These are phyloP conservation scores for Jaapia argillacea DNA, from an alignment of 768 basidiomycete species.

Conservation along the genomic window DNA sequence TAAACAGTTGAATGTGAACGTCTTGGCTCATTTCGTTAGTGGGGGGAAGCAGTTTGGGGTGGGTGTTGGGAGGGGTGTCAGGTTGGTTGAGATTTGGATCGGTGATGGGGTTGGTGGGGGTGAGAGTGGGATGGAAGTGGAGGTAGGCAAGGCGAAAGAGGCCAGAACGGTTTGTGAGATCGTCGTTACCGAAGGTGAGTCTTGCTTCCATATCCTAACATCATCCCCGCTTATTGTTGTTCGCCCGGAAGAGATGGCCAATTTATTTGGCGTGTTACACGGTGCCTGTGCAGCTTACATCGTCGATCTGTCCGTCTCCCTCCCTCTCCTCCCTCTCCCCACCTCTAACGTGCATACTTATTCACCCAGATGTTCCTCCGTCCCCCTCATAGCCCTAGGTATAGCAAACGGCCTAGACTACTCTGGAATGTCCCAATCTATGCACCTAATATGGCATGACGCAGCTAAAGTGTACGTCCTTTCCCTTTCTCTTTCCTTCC, in stretches of 20 bases:
- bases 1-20: constrained; percentile 22
- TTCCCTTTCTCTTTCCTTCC: constrained; percentile 2
- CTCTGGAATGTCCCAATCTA: constrained; percentile 38
- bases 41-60: constrained; percentile 27
- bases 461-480: constrained; percentile 26
- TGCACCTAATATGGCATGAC: constrained; percentile 40
- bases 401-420: constrained; percentile 27
- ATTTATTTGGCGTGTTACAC: background rate
- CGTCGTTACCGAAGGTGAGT: constrained; percentile 23
- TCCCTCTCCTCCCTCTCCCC: background rate
- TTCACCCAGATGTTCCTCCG: constrained; percentile 30
- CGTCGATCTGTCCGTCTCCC: background rate
- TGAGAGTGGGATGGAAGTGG: too few relatives aligned
- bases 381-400: constrained; percentile 33
- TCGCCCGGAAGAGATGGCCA: background rate
- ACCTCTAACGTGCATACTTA: too few relatives aligned
- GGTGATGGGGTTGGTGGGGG: too few relatives aligned
- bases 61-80: constrained; percentile 27
- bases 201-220: too few relatives aligned
- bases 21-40: constrained; percentile 29
- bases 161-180: constrained; percentile 26
- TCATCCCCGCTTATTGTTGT: too few relatives aligned
- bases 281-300: background rate
- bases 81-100: constrained; percentile 26
- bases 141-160: constrained; percentile 15